Conservation (phyloP, 768 basidiomycete genomes). For the Fistulinella prunicolor region DNA sequence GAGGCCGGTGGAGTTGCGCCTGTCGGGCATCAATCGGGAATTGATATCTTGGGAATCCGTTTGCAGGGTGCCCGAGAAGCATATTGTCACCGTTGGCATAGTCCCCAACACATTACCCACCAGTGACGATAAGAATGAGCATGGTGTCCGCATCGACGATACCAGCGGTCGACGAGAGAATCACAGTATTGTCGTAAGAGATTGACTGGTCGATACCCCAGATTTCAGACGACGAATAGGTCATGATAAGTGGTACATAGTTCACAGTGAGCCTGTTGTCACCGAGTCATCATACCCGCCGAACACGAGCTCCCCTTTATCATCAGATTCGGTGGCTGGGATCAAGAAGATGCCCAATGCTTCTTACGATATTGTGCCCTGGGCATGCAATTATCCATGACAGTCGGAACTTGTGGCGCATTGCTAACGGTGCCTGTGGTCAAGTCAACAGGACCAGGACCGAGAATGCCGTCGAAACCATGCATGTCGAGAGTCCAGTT, state of each 20-base stretch:
- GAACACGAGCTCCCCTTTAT: conserved; percentile 26
- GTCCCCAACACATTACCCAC: background rate
- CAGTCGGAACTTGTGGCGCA: conserved; percentile 27
- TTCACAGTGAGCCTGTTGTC: conserved; percentile 19
- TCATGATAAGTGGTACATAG: conserved; percentile 26
- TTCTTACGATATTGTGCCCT: conserved; percentile 26
- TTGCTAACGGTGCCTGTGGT: conserved; percentile 26
- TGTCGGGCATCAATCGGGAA: background rate
- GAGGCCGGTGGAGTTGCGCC: background rate
- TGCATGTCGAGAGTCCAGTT: conserved; percentile 20
- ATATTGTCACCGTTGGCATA: background rate
- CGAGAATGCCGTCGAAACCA: conserved; percentile 42
- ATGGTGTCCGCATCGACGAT: background rate
- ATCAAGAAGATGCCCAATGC: conserved; percentile 34
- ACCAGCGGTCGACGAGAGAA: background rate
- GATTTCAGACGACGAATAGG: background rate
- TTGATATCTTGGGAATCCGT: background rate
- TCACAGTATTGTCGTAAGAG: background rate
- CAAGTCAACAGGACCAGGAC: conserved; percentile 36
- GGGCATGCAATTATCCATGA: conserved; percentile 34
- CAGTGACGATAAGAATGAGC: background rate
- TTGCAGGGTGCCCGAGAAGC: background rate
- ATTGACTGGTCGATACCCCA: background rate
- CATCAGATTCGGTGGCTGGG: conserved; percentile 20
- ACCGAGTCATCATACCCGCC: conserved; percentile 22